phyloP scores from a whole-genome alignment of 2,329 filamentous ascomycete genomes.

The Talaromyces sp. region DNA sequence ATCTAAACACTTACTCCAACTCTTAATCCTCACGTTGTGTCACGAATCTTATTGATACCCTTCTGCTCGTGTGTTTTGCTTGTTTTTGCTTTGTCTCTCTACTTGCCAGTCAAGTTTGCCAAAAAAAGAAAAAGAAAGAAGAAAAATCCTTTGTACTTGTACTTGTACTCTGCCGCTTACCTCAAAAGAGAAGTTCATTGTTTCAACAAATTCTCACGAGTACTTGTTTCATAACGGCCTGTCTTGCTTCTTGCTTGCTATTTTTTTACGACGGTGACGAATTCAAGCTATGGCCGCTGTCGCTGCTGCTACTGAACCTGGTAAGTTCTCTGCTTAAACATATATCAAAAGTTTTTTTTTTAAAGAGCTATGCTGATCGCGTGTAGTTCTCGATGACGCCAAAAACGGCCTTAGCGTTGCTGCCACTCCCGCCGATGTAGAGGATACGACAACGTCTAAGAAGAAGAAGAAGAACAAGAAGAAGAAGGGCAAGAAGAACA shows the following conservation, averaged over 20 bases:
- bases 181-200: background rate
- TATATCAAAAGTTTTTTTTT: too few relatives aligned
- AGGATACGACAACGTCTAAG: constrained; percentile 7
- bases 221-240: background rate
- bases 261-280: constrained; percentile 10
- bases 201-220: background rate
- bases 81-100: background rate
- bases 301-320: constrained; percentile 3
- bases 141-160: background rate
- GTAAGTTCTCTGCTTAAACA: background rate
- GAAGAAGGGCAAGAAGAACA: constrained; percentile 14
- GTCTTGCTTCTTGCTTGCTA: background rate
- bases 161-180: background rate
- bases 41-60: background rate
- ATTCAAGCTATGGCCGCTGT: constrained; percentile 6
- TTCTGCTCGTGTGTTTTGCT: constrained; percentile 6
- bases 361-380: background rate
- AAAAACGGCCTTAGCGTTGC: constrained; percentile 10
- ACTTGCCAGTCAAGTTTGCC: background rate
- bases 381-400: constrained; percentile 7
- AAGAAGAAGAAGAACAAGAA: constrained; percentile 10
- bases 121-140: background rate
- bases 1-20: background rate
- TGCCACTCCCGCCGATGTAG: constrained; percentile 4
- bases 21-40: background rate